A percentile compares a stretch with the other conserved stretches of the same genome.
Conservation (phyloP, 2,329 filamentous ascomycete genomes). For the Aspergillus candidus region DNA sequence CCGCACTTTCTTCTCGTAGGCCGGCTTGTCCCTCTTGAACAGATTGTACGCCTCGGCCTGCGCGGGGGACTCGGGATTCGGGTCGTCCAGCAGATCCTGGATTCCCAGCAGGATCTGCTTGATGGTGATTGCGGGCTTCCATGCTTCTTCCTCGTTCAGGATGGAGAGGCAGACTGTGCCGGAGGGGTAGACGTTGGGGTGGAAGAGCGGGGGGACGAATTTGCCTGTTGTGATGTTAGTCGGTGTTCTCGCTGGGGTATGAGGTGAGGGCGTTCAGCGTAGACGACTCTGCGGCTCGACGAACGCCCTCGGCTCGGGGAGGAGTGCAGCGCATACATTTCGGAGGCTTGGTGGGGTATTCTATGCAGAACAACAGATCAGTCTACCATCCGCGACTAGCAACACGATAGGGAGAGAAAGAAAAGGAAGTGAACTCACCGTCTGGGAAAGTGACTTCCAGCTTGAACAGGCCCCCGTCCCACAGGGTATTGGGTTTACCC, state of each 20-base stretch:
- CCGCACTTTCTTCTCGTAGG: slow-evolving; percentile 84
- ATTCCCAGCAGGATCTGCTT: slow-evolving; percentile 96
- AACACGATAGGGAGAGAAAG: slow-evolving; percentile 1
- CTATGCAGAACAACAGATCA: slow-evolving; percentile 43
- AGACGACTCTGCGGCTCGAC: too few species aligned
- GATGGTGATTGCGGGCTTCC: slow-evolving; percentile 97
- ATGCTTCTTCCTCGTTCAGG: slow-evolving; percentile 95
- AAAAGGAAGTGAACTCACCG: slow-evolving; percentile 51
- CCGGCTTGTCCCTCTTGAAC: slow-evolving; percentile 79
- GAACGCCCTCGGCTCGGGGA: not conserved
- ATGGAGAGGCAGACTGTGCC: slow-evolving; percentile 97
- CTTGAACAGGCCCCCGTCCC: slow-evolving; percentile 97
- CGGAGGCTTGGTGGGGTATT: slow-evolving; percentile 96
- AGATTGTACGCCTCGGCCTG: slow-evolving; percentile 97
- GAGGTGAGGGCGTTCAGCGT: not conserved
- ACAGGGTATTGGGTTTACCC: slow-evolving; percentile 92
- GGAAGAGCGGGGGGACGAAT: slow-evolving; percentile 92
- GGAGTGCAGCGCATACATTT: slow-evolving; percentile 66
- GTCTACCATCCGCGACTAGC: slow-evolving; percentile 7
- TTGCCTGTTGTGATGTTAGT: slow-evolving; percentile 60
- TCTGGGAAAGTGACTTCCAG: slow-evolving; percentile 88
- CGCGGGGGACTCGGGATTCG: slow-evolving; percentile 92
- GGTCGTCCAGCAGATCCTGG: slow-evolving; percentile 90
- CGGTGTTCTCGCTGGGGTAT: not conserved
- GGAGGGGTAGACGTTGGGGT: slow-evolving; percentile 97